Evolutionary conservation across 202 grass and related monocot genomes (phyloP), one percentile per base, ranked within the genome.

Genomic region (Carex arenaria): DNA sequence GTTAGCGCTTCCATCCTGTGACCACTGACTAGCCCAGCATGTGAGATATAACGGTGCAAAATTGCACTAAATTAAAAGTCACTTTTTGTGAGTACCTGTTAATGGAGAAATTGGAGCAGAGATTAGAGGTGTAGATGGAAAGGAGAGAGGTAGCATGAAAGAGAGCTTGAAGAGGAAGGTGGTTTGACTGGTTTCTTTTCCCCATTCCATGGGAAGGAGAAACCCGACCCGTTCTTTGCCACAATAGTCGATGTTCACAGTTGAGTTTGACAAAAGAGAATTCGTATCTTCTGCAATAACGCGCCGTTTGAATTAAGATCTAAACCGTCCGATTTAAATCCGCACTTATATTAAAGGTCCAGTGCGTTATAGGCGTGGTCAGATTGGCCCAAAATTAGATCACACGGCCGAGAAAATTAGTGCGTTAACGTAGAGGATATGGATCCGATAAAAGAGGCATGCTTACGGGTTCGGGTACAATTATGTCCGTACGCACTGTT

Each of bases 1-100:
- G 53, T n/a, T 11, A n/a, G 30, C 12, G 5, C 75, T 80, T 80
- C 55, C 56, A 80, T 80, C 31, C 76, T 80, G 32, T 63, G 23
- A 79, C 10, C 19, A 30, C 18, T 79, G 22, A 79, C 10, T 11
- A 31, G 22, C 20, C 1, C 5, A 23, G 47, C 28, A 59, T 78
- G 28, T 53, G 52, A 52, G 55, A 8, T 49, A 60, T 78, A n/a
- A 1, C 31, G 56, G 31, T 30, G 15, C 55, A 56, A 49, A 53
- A 40, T 34, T 66, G 31, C 18, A 36, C 5, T 7, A 36, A 79
- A 59, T 11, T 61, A 8, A 36, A 2, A 79, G 5, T 77, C 28
- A 0, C 5, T 74, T 79, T 26, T 17, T 26, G 32, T 61, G 4
- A 36, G 52, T 79, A 79, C 75, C 75, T 79, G 30, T 79, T 79